Evolutionary conservation across 805 yeast genomes (phyloP).

Genomic region (Candida lessepsii): DNA sequence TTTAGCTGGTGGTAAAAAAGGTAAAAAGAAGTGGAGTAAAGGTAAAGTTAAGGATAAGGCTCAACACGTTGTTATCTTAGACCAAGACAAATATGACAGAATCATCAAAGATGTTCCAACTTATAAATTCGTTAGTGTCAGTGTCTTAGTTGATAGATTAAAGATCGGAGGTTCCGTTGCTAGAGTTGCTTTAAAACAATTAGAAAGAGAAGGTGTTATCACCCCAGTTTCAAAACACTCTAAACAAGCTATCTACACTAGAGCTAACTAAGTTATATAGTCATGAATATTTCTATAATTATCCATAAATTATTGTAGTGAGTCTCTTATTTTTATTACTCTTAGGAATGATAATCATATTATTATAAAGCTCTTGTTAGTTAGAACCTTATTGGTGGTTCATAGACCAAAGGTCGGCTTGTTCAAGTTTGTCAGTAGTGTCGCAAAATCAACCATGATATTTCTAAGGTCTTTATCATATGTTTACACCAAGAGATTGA

Average conservation of each 20-base stretch:
- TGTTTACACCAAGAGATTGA: slow-evolving; percentile 12
- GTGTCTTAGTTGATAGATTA: slow-evolving; percentile 98
- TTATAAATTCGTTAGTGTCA: slow-evolving; percentile 96
- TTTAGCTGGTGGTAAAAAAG: slow-evolving; percentile 99
- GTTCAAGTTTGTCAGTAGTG: no score
- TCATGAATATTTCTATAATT: slow-evolving; percentile 10
- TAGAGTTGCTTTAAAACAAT: slow-evolving; percentile 94
- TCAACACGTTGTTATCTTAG: slow-evolving; percentile 94
- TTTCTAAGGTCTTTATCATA: slow-evolving; percentile 9
- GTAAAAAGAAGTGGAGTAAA: slow-evolving; percentile 99
- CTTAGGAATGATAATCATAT: no score
- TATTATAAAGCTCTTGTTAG: no score
- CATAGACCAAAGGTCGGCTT: no score
- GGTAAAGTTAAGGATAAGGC: slow-evolving; percentile 99
- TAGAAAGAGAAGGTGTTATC: slow-evolving; percentile 93
- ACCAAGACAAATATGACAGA: slow-evolving; percentile 99
- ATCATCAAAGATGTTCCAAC: slow-evolving; percentile 99
- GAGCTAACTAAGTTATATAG: slow-evolving; percentile 46
- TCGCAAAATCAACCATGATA: slow-evolving; percentile 2
- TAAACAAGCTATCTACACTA: slow-evolving; percentile 93
- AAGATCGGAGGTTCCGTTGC: slow-evolving; percentile 99
- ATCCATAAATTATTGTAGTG: no score
- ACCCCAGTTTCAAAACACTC: slow-evolving; percentile 93
- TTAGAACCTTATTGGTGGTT: no score
- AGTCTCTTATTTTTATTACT: no score